Percentiles rank a stretch among this genome's conserved stretches.
Evolutionary conservation across 257 asterid genomes (phyloP).

Genomic region (Nicotiana sylvestris): DNA sequence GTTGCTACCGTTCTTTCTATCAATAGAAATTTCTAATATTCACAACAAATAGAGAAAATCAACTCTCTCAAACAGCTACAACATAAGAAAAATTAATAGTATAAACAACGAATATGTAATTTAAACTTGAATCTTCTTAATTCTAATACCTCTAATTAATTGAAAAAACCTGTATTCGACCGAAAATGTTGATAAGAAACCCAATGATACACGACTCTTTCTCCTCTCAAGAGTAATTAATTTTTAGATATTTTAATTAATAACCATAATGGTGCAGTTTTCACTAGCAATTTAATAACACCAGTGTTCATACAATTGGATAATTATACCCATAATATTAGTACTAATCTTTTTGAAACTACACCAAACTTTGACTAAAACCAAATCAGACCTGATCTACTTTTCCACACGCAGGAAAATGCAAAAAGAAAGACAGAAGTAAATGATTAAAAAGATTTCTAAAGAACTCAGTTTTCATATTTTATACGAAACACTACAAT

Average conservation of each 20-base stretch:
- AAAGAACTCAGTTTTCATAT: background rate
- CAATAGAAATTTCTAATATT: no score
- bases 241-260: background rate
- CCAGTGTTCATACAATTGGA: no score
- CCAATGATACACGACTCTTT: background rate
- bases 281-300: background rate
- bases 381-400: background rate
- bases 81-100: no score
- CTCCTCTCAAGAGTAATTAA: no score
- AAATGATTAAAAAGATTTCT: no score
- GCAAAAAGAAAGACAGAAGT: background rate
- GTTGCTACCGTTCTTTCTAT: no score
- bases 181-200: background rate
- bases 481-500: background rate
- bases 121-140: background rate
- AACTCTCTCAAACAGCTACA: no score
- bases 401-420: background rate
- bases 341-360: background rate
- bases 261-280: no score
- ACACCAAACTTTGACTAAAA: background rate
- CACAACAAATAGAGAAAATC: no score
- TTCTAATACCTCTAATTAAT: background rate
- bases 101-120: background rate
- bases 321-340: background rate
- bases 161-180: no score